Conservation (phyloP, 2,329 filamentous ascomycete genomes). For the Dactylella cylindrospora region DNA sequence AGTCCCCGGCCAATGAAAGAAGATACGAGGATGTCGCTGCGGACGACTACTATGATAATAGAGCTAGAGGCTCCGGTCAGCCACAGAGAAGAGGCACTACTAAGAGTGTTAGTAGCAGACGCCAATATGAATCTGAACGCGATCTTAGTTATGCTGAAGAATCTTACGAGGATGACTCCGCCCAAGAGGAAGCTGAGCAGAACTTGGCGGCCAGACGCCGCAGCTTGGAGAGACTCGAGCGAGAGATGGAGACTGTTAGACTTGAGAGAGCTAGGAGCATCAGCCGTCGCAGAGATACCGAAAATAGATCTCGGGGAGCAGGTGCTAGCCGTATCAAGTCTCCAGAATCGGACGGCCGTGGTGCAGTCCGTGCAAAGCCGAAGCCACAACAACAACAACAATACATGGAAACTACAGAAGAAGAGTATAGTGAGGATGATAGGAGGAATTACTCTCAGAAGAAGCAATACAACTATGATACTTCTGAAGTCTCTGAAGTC, state of each 20-base stretch:
- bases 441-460: constrained; percentile 6
- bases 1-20: constrained; percentile 1
- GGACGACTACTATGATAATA: constrained; percentile 30
- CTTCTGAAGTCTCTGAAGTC: constrained; percentile 37
- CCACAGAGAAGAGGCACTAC: constrained; percentile 9
- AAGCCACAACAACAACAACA: constrained; percentile 12
- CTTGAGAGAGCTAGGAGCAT: constrained; percentile 38
- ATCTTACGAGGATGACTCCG: constrained; percentile 36
- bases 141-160: constrained; percentile 38
- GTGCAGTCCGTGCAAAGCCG: constrained; percentile 18
- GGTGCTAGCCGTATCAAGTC: constrained; percentile 21
- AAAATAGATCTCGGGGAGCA: constrained; percentile 13
- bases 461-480: constrained; percentile 38
- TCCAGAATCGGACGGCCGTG: constrained; percentile 22
- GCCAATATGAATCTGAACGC: constrained; percentile 20
- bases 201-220: constrained; percentile 34
- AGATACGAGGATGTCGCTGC: constrained; percentile 32
- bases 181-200: constrained; percentile 36
- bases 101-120: constrained; percentile 8
- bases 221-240: constrained; percentile 38
- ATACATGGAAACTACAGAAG: constrained; percentile 23
- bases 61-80: constrained; percentile 21
- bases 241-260: constrained; percentile 39
- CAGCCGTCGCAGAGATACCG: constrained; percentile 19
- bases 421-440: constrained; percentile 36